Conservation (phyloP, 805 yeast species). For the Wickerhamiella occidentalis region DNA sequence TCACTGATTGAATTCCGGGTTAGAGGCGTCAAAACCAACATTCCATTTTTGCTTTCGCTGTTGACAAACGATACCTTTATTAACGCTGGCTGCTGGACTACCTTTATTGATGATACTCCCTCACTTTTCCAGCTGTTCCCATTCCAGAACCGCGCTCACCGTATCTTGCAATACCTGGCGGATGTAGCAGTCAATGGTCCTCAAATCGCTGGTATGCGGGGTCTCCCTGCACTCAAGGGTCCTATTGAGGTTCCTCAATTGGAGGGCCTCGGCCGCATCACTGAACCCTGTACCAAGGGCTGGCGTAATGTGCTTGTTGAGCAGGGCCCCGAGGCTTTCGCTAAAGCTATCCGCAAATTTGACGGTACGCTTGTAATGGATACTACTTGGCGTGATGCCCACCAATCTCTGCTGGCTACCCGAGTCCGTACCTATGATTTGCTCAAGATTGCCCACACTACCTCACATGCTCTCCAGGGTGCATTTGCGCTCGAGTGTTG, state of each 20-base stretch:
- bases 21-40: conserved; percentile 97
- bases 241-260: conserved; percentile 68
- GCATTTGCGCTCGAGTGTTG: conserved; percentile 97
- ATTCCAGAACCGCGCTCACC: conserved; percentile 95
- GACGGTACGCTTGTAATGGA: conserved; percentile 91
- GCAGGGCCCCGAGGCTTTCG: conserved; percentile 82
- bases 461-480: conserved; percentile 78
- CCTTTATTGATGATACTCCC: conserved; percentile 97
- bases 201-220: conserved; percentile 89
- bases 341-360: conserved; percentile 70
- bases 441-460: conserved; percentile 82
- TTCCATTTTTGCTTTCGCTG: conserved; percentile 85
- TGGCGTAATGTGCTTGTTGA: conserved; percentile 83
- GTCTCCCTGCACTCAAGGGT: conserved; percentile 67
- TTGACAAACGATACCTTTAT: conserved; percentile 84
- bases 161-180: conserved; percentile 78
- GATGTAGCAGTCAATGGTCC: conserved; percentile 94
- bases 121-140: conserved; percentile 85
- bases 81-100: conserved; percentile 88
- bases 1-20: conserved; percentile 95
- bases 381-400: conserved; percentile 99
- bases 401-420: conserved; percentile 93
- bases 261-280: conserved; percentile 54
- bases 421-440: conserved; percentile 92
- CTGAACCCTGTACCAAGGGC: conserved; percentile 53